Conservation (phyloP, 176 grass and related monocot genomes). For the Hsuehochloa calcarea region DNA sequence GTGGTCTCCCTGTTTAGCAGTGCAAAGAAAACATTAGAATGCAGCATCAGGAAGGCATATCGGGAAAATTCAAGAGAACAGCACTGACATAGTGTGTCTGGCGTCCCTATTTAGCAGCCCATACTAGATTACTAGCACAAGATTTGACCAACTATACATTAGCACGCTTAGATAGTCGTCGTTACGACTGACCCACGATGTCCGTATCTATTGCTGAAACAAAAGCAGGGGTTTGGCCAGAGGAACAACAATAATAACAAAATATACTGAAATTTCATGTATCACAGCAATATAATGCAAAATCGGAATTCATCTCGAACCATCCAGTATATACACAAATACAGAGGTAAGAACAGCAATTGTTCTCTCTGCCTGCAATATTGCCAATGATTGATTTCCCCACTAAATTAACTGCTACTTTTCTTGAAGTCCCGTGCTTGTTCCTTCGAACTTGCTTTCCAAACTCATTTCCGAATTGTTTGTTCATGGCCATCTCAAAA, state of each 20-base stretch:
- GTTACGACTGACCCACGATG: not conserved
- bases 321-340: conserved; percentile 44
- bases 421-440: conserved; percentile 12
- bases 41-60: not conserved
- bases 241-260: not conserved
- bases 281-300: conserved; percentile 24
- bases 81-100: not conserved
- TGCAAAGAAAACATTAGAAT: not conserved
- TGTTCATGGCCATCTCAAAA: conserved; percentile 30
- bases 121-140: not conserved
- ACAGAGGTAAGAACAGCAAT: conserved; percentile 25
- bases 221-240: not conserved
- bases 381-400: conserved; percentile 15
- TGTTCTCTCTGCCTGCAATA: conserved; percentile 31
- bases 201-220: not conserved
- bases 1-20: conserved; percentile 17
- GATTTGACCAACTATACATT: not conserved
- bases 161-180: not conserved
- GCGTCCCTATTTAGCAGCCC: not conserved
- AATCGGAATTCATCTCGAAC: conserved; percentile 25
- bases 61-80: conserved; percentile 5
- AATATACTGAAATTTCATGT: not conserved
- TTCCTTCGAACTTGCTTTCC: conserved; percentile 27
- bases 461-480: conserved; percentile 28
- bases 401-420: conserved; percentile 4